Conservation (phyloP, 2,329 filamentous ascomycete species). For the Westerdykella ornata region DNA sequence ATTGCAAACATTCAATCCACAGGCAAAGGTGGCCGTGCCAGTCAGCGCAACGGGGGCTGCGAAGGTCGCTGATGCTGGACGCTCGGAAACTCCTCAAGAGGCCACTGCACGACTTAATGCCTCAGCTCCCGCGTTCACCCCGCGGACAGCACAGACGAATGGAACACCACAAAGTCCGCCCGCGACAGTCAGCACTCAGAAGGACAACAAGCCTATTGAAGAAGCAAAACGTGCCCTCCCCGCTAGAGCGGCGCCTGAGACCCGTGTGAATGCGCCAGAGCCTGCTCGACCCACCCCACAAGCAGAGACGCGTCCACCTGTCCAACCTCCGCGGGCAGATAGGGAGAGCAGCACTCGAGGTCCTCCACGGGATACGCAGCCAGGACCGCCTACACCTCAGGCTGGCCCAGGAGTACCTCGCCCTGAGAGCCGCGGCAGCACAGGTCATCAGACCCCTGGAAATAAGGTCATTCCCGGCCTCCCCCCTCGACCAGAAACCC, state of each 20-base stretch:
- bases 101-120: constrained; percentile 43
- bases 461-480: constrained; percentile 39
- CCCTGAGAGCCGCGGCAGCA: constrained; percentile 28
- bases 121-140: constrained; percentile 60
- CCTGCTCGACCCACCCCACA: no score
- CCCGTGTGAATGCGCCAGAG: no score
- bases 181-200: neutral
- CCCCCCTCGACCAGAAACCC: constrained; percentile 55
- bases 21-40: constrained; percentile 44
- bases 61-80: constrained; percentile 19
- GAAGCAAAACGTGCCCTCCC: no score
- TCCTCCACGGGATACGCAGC: neutral
- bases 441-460: constrained; percentile 18
- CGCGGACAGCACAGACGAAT: constrained; percentile 26
- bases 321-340: no score
- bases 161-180: neutral
- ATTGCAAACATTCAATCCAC: constrained; percentile 62
- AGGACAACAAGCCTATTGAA: neutral
- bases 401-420: constrained; percentile 8
- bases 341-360: no score
- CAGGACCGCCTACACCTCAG: constrained; percentile 1
- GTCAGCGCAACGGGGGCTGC: constrained; percentile 25
- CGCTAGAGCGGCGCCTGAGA: neutral
- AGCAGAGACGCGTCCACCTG: no score
- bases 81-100: constrained; percentile 38